A percentile compares a stretch with the other conserved stretches of the same genome.
Evolutionary conservation across 306 rosid species (phyloP).

Genomic region (Citrullus amarus): DNA sequence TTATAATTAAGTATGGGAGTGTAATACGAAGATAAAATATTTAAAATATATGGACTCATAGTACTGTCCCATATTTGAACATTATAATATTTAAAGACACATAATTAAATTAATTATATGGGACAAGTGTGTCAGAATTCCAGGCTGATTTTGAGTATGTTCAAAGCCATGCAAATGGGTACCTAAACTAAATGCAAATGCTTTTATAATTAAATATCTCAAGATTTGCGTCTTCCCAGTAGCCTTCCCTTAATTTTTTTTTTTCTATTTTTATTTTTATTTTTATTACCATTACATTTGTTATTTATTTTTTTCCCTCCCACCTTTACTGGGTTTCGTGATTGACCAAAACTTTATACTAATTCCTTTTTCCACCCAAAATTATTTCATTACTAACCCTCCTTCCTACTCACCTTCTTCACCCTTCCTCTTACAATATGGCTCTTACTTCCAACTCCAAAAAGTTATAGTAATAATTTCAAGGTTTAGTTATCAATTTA

Average conservation of each 20-base stretch:
- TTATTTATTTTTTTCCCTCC: not conserved
- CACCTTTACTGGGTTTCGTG: not conserved
- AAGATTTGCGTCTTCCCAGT: not conserved
- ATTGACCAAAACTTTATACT: not conserved
- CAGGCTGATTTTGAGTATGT: constrained; percentile 7
- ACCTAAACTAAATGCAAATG: no score
- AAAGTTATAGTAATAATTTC: no score
- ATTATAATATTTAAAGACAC: not conserved
- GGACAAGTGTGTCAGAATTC: not conserved
- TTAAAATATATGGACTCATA: not conserved
- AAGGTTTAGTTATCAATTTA: no score
- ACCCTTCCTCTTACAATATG: no score
- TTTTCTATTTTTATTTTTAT: not conserved
- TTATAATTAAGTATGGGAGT: no score
- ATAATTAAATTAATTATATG: not conserved
- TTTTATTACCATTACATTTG: no score
- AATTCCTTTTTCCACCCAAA: no score
- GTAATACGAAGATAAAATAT: no score
- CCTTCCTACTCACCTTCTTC: not conserved
- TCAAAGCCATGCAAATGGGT: not conserved
- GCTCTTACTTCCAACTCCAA: no score
- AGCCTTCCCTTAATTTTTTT: not conserved
- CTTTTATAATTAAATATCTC: not conserved
- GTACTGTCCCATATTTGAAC: not conserved
- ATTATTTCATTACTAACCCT: not conserved